phyloP scores from a whole-genome alignment of 306 rosid species.

The Fagus crenata region DNA sequence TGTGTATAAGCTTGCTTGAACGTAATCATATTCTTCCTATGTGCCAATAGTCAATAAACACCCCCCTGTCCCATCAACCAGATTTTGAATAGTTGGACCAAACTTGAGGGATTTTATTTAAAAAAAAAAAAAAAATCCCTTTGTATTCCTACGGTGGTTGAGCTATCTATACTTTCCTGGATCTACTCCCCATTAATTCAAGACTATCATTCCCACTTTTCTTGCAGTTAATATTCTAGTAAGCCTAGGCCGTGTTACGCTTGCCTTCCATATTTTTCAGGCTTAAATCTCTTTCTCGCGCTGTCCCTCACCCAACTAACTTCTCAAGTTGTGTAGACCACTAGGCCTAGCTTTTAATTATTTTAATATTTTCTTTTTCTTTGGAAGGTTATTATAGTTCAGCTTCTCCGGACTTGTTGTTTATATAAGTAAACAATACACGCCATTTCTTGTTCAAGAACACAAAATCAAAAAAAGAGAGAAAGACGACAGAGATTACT shows the following conservation, averaged over 20 bases:
- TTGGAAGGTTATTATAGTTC: slow-evolving; percentile 5
- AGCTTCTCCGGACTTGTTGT: slow-evolving; percentile 14
- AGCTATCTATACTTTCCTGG: slow-evolving; percentile 37
- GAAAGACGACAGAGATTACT: neutral
- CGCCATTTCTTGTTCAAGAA: neutral
- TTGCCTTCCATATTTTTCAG: neutral
- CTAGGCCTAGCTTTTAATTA: slow-evolving; percentile 9
- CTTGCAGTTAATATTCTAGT: neutral
- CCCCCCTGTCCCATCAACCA: too few species aligned
- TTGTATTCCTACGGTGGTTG: slow-evolving; percentile 38
- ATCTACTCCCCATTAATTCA: slow-evolving; percentile 47
- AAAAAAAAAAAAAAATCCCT: neutral
- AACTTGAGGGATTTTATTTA: too few species aligned
- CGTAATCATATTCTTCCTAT: too few species aligned
- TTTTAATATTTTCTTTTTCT: neutral
- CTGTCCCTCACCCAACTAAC: slow-evolving; percentile 10
- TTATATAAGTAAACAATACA: slow-evolving; percentile 8
- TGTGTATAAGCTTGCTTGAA: too few species aligned
- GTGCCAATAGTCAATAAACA: too few species aligned
- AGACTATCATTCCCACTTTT: slow-evolving; percentile 32
- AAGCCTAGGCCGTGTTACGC: neutral
- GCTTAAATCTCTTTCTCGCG: neutral
- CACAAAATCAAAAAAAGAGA: neutral
- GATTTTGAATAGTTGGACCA: too few species aligned
- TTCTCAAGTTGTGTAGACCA: slow-evolving; percentile 8